A percentile compares a stretch with the other conserved stretches of the same genome.
Evolutionary conservation across 306 rosid species (phyloP).

Genomic region (Lathyrus tuberosus): DNA sequence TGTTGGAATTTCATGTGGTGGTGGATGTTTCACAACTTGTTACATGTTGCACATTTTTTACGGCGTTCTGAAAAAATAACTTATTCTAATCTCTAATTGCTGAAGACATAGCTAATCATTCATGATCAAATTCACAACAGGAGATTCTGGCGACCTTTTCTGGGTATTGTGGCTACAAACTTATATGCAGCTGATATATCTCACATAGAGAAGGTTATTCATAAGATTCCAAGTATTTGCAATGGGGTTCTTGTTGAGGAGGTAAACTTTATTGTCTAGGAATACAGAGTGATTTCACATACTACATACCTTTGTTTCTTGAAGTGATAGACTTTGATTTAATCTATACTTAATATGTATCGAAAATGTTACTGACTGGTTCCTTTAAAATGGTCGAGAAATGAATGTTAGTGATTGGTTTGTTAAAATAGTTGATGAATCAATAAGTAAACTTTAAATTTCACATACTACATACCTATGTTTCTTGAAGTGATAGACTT

Average conservation of each 20-base stretch:
- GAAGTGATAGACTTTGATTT: too few species aligned
- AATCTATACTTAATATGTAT: too few species aligned
- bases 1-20: neutral
- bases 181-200: neutral
- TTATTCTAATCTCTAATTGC: neutral
- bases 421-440: too few species aligned
- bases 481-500: too few species aligned
- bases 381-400: too few species aligned
- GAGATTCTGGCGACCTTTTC: neutral
- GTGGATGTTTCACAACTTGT: neutral
- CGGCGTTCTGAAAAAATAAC: neutral
- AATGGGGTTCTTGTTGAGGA: slow-evolving; percentile 6
- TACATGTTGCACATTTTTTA: neutral
- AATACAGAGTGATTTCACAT: neutral
- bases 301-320: neutral
- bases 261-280: neutral
- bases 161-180: neutral
- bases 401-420: too few species aligned
- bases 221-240: neutral
- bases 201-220: slow-evolving; percentile 16
- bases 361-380: too few species aligned
- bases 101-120: neutral
- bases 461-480: neutral
- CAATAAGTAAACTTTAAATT: too few species aligned
- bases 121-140: neutral